Evolutionary conservation across 805 yeast genomes (phyloP).

Genomic region (Limtongia smithiae): DNA sequence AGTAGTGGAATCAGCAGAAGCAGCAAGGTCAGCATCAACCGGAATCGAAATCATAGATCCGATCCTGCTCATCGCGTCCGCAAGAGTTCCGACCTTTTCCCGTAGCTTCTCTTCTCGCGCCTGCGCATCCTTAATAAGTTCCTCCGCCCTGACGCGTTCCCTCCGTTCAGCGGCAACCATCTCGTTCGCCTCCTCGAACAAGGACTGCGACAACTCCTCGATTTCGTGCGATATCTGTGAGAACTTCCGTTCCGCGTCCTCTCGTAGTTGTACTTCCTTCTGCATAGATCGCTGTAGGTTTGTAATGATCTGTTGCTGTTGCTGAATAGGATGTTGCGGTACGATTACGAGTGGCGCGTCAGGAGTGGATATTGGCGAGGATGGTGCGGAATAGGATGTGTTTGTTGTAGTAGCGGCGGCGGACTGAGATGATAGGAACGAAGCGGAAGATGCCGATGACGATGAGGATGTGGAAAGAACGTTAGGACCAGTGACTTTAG

Average conservation of each 20-base stretch:
- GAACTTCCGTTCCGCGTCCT: conserved; percentile 28
- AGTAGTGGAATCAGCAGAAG: too few species aligned
- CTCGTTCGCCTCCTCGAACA: conserved; percentile 31
- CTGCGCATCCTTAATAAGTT: conserved; percentile 9
- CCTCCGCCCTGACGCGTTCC: conserved; percentile 23
- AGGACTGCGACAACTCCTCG: conserved; percentile 29
- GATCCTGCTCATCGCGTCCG: conserved; percentile 18
- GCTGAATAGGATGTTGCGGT: neutral
- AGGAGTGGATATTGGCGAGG: neutral
- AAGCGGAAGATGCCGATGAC: conserved; percentile 8
- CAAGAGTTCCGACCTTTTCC: conserved; percentile 11
- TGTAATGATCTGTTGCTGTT: conserved; percentile 4
- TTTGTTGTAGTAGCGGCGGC: conserved; percentile 7
- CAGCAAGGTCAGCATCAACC: too few species aligned
- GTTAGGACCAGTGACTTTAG: neutral
- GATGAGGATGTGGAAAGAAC: conserved; percentile 1
- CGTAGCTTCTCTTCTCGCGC: conserved; percentile 15
- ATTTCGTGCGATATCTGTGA: conserved; percentile 24
- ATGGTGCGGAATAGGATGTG: neutral
- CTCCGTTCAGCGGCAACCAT: conserved; percentile 29
- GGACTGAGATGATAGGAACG: conserved; percentile 3
- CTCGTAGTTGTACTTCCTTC: conserved; percentile 26
- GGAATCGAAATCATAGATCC: too few species aligned
- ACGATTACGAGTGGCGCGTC: too few species aligned
- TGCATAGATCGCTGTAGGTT: conserved; percentile 7